These are phyloP conservation scores for Pulveroboletus sp. DNA, from an alignment of 768 basidiomycete species.

Conservation along the genomic window DNA sequence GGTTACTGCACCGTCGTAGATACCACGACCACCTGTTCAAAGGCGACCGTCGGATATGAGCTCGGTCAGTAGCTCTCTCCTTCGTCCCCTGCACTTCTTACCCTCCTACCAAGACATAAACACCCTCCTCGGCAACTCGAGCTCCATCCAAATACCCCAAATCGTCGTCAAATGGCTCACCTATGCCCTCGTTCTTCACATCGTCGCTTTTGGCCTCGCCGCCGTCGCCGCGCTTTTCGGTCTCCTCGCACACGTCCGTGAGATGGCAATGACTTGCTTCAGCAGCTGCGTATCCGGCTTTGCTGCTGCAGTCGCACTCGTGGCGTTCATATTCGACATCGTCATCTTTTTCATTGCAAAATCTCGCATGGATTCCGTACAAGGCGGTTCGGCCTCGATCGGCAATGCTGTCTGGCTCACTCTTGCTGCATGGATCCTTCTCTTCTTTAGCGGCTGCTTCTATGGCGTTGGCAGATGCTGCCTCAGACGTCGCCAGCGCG, in stretches of 20 bases:
- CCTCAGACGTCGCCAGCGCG: constrained; percentile 50
- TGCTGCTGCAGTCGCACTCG: constrained; percentile 70
- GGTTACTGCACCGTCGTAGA: constrained; percentile 76
- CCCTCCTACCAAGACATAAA: constrained; percentile 63
- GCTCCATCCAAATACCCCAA: constrained; percentile 68
- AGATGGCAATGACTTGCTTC: constrained; percentile 81
- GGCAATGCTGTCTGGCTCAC: constrained; percentile 93
- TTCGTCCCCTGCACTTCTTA: constrained; percentile 4
- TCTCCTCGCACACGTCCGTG: constrained; percentile 81
- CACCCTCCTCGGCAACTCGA: constrained; percentile 64
- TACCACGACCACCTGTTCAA: constrained; percentile 66
- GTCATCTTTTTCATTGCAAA: constrained; percentile 88
- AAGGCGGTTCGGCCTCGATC: constrained; percentile 71
- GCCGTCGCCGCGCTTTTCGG: constrained; percentile 75
- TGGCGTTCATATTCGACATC: constrained; percentile 92
- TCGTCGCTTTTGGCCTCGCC: constrained; percentile 77
- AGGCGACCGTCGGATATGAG: constrained; percentile 79
- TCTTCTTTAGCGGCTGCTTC: constrained; percentile 90
- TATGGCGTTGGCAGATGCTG: constrained; percentile 84
- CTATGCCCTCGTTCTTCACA: constrained; percentile 87
- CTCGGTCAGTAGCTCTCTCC: constrained; percentile 55
- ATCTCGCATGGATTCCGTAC: constrained; percentile 69
- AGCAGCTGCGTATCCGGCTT: constrained; percentile 79
- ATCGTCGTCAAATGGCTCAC: constrained; percentile 94
- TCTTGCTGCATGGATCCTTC: constrained; percentile 75